Evolutionary conservation across 345 rosid species (phyloP).

Genomic region (Boechera divaricarpa): DNA sequence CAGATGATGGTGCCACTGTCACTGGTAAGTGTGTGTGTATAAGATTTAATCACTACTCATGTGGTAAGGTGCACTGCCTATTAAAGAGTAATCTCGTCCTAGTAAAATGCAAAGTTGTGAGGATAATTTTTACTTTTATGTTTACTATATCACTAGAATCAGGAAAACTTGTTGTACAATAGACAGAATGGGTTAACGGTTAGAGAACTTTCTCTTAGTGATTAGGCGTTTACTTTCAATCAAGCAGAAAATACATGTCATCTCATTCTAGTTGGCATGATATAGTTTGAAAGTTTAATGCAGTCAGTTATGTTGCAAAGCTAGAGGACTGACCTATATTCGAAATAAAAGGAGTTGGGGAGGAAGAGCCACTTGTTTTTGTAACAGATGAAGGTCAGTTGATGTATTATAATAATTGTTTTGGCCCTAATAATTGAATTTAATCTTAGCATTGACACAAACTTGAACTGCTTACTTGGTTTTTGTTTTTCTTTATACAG

Average conservation of each 20-base stretch:
- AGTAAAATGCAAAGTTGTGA: too few species aligned
- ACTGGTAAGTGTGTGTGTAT: not conserved
- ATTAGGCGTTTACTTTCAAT: not conserved
- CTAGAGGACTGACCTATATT: not conserved
- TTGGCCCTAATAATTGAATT: not conserved
- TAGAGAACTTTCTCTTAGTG: not conserved
- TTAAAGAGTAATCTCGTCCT: too few species aligned
- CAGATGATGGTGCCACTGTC: not conserved
- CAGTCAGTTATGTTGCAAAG: conserved; percentile 12
- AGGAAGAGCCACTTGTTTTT: not conserved
- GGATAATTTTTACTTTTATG: not conserved
- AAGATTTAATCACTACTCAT: not conserved
- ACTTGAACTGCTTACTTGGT: conserved; percentile 9
- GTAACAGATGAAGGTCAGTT: not conserved
- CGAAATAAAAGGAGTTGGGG: conserved; percentile 1
- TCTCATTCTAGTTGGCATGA: not conserved
- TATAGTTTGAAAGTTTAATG: not conserved
- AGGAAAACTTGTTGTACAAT: not conserved
- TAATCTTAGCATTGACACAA: not conserved
- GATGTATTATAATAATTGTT: not conserved
- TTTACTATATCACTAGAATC: not conserved
- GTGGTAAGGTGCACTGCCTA: too few species aligned
- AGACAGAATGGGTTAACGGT: not conserved
- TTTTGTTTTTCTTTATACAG: not conserved
- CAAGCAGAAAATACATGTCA: not conserved